These are phyloP conservation scores for Termitomyces sp. DNA, from an alignment of 768 basidiomycete species.

Conservation along the genomic window DNA sequence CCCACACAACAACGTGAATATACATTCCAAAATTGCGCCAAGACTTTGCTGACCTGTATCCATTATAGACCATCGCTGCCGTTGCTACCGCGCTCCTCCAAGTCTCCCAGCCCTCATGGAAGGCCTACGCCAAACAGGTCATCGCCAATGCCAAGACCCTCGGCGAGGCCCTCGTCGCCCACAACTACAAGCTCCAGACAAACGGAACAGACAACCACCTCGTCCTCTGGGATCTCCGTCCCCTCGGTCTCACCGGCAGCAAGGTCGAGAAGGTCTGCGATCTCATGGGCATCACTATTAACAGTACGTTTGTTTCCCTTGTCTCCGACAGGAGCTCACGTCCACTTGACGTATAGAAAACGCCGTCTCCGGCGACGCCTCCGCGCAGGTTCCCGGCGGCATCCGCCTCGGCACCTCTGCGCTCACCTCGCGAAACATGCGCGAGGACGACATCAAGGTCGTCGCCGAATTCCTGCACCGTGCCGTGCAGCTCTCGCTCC, in stretches of 20 bases:
- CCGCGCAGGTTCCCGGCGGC: constrained; percentile 94
- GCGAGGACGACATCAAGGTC: constrained; percentile 77
- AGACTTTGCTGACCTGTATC: neutral
- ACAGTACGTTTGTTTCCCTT: constrained; percentile 53
- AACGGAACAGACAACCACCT: constrained; percentile 97
- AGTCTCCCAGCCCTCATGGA: constrained; percentile 85
- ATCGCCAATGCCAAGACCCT: constrained; percentile 83
- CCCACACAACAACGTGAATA: constrained; percentile 91
- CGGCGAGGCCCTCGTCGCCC: constrained; percentile 61
- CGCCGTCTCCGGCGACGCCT: constrained; percentile 94
- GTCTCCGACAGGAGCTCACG: neutral
- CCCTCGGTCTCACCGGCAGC: constrained; percentile 93
- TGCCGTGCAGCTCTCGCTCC: constrained; percentile 84
- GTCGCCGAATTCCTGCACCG: constrained; percentile 94
- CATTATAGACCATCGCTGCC: constrained; percentile 80
- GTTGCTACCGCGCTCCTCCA: constrained; percentile 92
- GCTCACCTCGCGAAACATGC: constrained; percentile 92
- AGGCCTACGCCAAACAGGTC: constrained; percentile 92
- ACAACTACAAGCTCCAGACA: constrained; percentile 96
- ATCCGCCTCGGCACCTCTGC: constrained; percentile 96
- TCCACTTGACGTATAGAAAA: constrained; percentile 56
- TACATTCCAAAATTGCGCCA: neutral
- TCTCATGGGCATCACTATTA: constrained; percentile 93
- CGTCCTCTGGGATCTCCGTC: constrained; percentile 96
- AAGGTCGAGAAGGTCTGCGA: constrained; percentile 99